Conservation (phyloP, 352 stramenopile species). For the Globisporangium spiculum region DNA sequence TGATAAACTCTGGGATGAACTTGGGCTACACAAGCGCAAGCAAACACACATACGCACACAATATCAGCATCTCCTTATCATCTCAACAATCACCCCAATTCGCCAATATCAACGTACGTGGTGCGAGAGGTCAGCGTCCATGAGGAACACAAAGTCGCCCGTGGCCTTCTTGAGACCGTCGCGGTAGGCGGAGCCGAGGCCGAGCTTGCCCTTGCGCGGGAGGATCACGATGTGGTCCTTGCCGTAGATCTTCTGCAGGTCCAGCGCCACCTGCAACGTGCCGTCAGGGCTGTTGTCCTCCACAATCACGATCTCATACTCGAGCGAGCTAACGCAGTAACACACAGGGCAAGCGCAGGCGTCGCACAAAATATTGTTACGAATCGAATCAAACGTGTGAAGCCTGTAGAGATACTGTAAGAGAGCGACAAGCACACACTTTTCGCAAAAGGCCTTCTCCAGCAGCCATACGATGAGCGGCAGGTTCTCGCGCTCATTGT, state of each 20-base stretch:
- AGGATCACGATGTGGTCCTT: constrained; percentile 93
- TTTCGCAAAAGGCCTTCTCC: constrained; percentile 91
- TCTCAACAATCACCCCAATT: background rate
- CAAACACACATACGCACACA: background rate
- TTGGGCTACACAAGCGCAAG: constrained; percentile 74
- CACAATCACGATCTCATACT: constrained; percentile 97
- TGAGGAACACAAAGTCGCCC: constrained; percentile 96
- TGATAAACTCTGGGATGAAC: constrained; percentile 94
- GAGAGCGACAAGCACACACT: constrained; percentile 43
- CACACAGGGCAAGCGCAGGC: background rate
- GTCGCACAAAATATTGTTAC: background rate
- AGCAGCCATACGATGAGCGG: constrained; percentile 97
- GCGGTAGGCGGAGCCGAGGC: constrained; percentile 95
- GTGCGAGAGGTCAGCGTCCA: constrained; percentile 98
- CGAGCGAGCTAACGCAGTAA: constrained; percentile 49
- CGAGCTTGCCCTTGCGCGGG: constrained; percentile 93
- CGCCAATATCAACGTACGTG: constrained; percentile 58
- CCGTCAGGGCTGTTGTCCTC: constrained; percentile 98
- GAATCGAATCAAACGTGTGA: background rate
- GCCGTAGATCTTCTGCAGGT: constrained; percentile 90
- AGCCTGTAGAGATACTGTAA: constrained; percentile 1
- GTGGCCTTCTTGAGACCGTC: constrained; percentile 92
- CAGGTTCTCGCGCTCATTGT: constrained; percentile 98
- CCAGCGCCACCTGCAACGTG: constrained; percentile 92
- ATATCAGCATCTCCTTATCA: background rate